These are phyloP conservation scores for Musa troglodytarum DNA, from an alignment of 176 grass and related monocot genomes.

Conservation along the genomic window DNA sequence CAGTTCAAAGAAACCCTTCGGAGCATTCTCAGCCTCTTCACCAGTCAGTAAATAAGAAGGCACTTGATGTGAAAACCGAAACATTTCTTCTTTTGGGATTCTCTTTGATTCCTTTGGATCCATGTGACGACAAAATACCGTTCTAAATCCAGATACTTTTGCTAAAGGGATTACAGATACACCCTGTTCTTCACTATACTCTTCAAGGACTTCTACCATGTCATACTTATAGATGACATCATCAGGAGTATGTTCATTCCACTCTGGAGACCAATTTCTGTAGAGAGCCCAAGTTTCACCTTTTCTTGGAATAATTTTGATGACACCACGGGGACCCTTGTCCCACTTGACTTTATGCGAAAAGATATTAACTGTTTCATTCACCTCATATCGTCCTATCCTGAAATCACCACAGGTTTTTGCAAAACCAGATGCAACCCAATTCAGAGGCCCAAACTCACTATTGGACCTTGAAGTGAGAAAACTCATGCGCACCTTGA, in stretches of 20 bases:
- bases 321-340: slow-evolving; percentile 41
- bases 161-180: slow-evolving; percentile 45
- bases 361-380: slow-evolving; percentile 51
- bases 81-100: slow-evolving; percentile 56
- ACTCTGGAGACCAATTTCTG: slow-evolving; percentile 49
- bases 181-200: slow-evolving; percentile 42
- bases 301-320: slow-evolving; percentile 55
- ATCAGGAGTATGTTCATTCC: slow-evolving; percentile 47
- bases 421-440: slow-evolving; percentile 51
- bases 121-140: slow-evolving; percentile 32
- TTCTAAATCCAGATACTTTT: slow-evolving; percentile 45
- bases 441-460: slow-evolving; percentile 45
- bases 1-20: slow-evolving; percentile 53
- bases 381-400: slow-evolving; percentile 32
- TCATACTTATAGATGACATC: slow-evolving; percentile 41
- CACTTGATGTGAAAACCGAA: slow-evolving; percentile 57
- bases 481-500: slow-evolving; percentile 46
- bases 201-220: slow-evolving; percentile 42
- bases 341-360: slow-evolving; percentile 53
- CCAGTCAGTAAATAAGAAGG: slow-evolving; percentile 52
- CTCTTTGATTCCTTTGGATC: slow-evolving; percentile 18
- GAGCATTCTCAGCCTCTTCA: slow-evolving; percentile 46
- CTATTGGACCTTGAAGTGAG: slow-evolving; percentile 40
- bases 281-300: slow-evolving; percentile 59
- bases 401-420: slow-evolving; percentile 60